These are phyloP conservation scores for Tolypocladium capitatum DNA, from an alignment of 2,329 filamentous ascomycete genomes.

Conservation along the genomic window DNA sequence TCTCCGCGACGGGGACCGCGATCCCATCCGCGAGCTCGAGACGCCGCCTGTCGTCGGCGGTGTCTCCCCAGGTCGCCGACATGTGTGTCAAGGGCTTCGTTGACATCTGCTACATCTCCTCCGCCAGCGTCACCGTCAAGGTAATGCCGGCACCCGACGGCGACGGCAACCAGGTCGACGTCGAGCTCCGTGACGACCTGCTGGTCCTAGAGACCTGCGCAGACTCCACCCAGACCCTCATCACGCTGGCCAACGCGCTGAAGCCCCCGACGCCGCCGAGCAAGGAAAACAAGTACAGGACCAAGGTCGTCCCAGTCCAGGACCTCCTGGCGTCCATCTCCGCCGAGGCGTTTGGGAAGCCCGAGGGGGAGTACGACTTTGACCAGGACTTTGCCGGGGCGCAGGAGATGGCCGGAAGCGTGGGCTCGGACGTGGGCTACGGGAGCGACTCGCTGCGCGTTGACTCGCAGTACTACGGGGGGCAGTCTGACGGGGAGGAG, in stretches of 20 bases:
- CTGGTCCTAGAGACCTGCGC: constrained; percentile 90
- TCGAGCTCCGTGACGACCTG: constrained; percentile 75
- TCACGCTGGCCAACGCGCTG: constrained; percentile 64
- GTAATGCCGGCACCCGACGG: constrained; percentile 39
- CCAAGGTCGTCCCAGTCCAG: constrained; percentile 71
- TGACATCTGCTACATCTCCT: constrained; percentile 74
- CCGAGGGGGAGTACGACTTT: constrained; percentile 48
- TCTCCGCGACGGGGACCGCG: constrained; percentile 20
- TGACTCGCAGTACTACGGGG: constrained; percentile 34
- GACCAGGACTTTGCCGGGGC: constrained; percentile 49
- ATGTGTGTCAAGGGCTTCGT: constrained; percentile 63
- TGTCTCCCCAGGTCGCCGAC: constrained; percentile 39
- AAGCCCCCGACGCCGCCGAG: constrained; percentile 73
- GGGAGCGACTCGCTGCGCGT: constrained; percentile 23
- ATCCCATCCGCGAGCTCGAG: constrained; percentile 6
- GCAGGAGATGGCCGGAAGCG: constrained; percentile 32
- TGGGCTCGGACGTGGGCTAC: constrained; percentile 17
- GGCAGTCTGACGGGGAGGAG: constrained; percentile 28
- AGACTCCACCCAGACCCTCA: constrained; percentile 88
- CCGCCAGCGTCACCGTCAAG: constrained; percentile 56
- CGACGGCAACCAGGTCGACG: constrained; percentile 51
- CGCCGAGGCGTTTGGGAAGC: constrained; percentile 62
- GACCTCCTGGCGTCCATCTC: constrained; percentile 86
- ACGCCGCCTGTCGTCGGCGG: constrained; percentile 18
- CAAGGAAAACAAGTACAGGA: constrained; percentile 74